These are phyloP conservation scores for Epichloe baconii DNA, from an alignment of 2,329 filamentous ascomycete species.

Conservation along the genomic window DNA sequence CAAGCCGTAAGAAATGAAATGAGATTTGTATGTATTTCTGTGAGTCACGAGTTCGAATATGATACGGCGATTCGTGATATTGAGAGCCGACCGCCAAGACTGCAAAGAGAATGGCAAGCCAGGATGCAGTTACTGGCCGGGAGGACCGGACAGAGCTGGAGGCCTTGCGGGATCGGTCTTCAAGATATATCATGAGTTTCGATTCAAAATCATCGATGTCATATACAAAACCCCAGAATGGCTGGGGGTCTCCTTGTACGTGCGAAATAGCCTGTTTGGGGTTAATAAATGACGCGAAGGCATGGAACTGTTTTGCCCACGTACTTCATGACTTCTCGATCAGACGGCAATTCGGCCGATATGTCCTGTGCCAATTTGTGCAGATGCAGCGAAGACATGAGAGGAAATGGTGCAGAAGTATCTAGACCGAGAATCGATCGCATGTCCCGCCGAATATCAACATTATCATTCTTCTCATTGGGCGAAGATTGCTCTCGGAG, in stretches of 20 bases:
- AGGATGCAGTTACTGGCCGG: slow-evolving; percentile 46
- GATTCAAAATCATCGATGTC: slow-evolving; percentile 54
- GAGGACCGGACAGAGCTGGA: slow-evolving; percentile 31
- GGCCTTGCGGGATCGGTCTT: slow-evolving; percentile 46
- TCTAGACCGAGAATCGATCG: slow-evolving; percentile 52
- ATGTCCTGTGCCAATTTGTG: slow-evolving; percentile 48
- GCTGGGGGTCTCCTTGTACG: slow-evolving; percentile 54
- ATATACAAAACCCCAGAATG: slow-evolving; percentile 55
- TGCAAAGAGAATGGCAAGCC: slow-evolving; percentile 52
- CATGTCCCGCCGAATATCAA: slow-evolving; percentile 51
- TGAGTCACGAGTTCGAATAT: slow-evolving; percentile 44
- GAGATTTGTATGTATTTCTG: slow-evolving; percentile 51
- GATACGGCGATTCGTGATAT: slow-evolving; percentile 52
- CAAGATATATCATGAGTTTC: slow-evolving; percentile 50
- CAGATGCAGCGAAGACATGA: slow-evolving; percentile 52
- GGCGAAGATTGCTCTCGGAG: slow-evolving; percentile 46
- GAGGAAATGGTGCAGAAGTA: slow-evolving; percentile 51
- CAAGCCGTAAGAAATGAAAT: slow-evolving; percentile 50
- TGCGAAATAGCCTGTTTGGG: slow-evolving; percentile 41
- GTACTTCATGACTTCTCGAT: slow-evolving; percentile 54
- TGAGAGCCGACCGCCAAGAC: slow-evolving; percentile 53
- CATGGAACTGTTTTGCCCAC: slow-evolving; percentile 12
- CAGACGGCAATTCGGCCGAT: slow-evolving; percentile 46
- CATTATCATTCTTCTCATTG: slow-evolving; percentile 36
- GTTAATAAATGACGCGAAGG: slow-evolving; percentile 5